Evolutionary conservation across 2,329 filamentous ascomycete genomes (phyloP).

Genomic region (Cordyceps javanica): DNA sequence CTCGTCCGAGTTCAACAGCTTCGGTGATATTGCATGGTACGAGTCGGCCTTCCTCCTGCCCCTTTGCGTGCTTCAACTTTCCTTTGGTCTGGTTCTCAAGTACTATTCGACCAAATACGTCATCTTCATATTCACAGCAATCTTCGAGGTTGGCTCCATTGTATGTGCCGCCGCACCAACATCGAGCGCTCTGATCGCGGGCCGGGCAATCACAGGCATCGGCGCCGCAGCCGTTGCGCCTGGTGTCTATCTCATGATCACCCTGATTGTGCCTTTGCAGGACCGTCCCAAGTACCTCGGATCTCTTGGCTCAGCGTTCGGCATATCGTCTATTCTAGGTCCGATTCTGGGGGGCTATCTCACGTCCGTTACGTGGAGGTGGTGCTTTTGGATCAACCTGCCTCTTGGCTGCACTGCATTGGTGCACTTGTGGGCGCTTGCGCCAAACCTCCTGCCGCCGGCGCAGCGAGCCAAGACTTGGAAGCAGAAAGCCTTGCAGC

Average conservation of each 20-base stretch:
- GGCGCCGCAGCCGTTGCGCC: constrained; percentile 15
- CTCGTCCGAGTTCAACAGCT: constrained; percentile 36
- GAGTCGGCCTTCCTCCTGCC: constrained; percentile 38
- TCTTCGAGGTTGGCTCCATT: constrained; percentile 24
- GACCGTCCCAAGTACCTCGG: constrained; percentile 31
- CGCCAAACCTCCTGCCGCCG: no score
- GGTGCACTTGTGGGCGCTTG: no score
- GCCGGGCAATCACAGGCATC: constrained; percentile 15
- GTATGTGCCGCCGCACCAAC: constrained; percentile 15
- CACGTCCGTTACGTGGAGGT: background rate
- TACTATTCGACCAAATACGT: constrained; percentile 39
- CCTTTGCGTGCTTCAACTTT: constrained; percentile 28
- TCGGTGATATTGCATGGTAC: constrained; percentile 46
- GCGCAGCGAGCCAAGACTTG: no score
- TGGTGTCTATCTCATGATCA: constrained; percentile 10
- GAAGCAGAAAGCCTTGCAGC: no score
- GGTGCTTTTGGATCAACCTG: constrained; percentile 24
- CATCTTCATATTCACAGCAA: constrained; percentile 35
- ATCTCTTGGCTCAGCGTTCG: constrained; percentile 31
- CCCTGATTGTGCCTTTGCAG: constrained; percentile 16
- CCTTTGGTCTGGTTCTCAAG: constrained; percentile 32
- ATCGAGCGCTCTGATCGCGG: constrained; percentile 15
- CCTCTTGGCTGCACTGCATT: constrained; percentile 20
- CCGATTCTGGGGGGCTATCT: constrained; percentile 13
- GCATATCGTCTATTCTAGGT: constrained; percentile 24